A percentile compares a stretch with the other conserved stretches of the same genome.
Conservation (phyloP, 202 grass and related monocot species). For the Digitaria exilis region DNA sequence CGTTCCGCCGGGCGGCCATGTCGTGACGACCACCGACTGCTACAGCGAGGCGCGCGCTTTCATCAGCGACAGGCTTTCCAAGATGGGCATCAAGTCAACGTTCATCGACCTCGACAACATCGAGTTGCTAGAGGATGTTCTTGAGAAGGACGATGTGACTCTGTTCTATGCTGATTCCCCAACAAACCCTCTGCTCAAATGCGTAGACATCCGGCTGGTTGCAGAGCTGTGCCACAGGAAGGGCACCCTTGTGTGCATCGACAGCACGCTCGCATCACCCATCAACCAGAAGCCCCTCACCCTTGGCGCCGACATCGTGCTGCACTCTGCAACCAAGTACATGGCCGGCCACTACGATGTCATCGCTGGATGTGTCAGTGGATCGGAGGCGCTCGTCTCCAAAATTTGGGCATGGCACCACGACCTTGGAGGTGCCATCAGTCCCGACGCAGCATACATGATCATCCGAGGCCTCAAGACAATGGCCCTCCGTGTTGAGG, state of each 20-base stretch:
- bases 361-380: conserved; percentile 69
- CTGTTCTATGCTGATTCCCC: conserved; percentile 23
- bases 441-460: conserved; percentile 65
- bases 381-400: conserved; percentile 50
- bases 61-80: conserved; percentile 55
- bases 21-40: conserved; percentile 62
- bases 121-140: background rate
- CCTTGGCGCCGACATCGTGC: conserved; percentile 58
- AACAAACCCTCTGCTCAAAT: conserved; percentile 73
- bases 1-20: conserved; percentile 54
- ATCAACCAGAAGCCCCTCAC: conserved; percentile 81
- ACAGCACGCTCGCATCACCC: conserved; percentile 70
- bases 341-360: conserved; percentile 75
- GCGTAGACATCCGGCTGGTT: conserved; percentile 54
- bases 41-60: conserved; percentile 60
- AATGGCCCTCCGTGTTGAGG: conserved; percentile 53
- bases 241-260: conserved; percentile 71
- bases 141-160: conserved; percentile 42
- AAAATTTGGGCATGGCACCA: conserved; percentile 58
- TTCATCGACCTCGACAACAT: conserved; percentile 49
- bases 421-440: conserved; percentile 58
- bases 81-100: conserved; percentile 51
- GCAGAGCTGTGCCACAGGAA: conserved; percentile 58
- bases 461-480: conserved; percentile 67
- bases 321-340: conserved; percentile 83